These are phyloP conservation scores for Durio zibethinus DNA, from an alignment of 345 rosid species.

Conservation along the genomic window DNA sequence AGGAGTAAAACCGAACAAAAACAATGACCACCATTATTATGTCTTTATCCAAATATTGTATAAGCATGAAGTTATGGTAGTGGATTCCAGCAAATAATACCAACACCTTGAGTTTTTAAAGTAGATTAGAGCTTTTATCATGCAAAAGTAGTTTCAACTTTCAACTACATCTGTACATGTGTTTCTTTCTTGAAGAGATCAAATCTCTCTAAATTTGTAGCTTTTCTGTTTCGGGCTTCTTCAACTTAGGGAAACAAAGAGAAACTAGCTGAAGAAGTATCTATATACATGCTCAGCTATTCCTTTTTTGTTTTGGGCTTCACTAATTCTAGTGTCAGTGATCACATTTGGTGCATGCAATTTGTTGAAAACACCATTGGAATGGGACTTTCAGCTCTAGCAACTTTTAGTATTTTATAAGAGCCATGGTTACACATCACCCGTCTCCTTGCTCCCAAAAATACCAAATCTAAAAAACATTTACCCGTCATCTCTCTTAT, in stretches of 20 bases:
- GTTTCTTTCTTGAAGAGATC: constrained; percentile 42
- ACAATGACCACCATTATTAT: not conserved
- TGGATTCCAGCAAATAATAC: not conserved
- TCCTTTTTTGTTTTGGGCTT: constrained; percentile 62
- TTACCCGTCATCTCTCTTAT: no score
- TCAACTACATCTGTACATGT: no score
- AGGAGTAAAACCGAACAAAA: not conserved
- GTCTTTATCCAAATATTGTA: not conserved
- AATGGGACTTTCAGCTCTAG: constrained; percentile 54
- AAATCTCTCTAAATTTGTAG: no score
- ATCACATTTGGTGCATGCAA: constrained; percentile 54
- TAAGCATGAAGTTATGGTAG: no score
- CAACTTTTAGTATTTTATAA: constrained; percentile 55
- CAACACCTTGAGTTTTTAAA: not conserved
- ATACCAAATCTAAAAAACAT: no score
- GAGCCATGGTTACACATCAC: no score
- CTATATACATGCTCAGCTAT: constrained; percentile 53
- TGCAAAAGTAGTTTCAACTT: no score
- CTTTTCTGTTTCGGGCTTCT: no score
- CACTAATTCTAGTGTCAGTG: constrained; percentile 53
- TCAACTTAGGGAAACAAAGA: constrained; percentile 49
- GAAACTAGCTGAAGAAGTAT: constrained; percentile 42
- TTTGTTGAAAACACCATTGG: constrained; percentile 39
- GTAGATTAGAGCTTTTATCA: no score
- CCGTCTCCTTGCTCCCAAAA: no score